These are phyloP conservation scores for Acacia melanoxylon DNA, from an alignment of 306 rosid genomes.

Conservation along the genomic window DNA sequence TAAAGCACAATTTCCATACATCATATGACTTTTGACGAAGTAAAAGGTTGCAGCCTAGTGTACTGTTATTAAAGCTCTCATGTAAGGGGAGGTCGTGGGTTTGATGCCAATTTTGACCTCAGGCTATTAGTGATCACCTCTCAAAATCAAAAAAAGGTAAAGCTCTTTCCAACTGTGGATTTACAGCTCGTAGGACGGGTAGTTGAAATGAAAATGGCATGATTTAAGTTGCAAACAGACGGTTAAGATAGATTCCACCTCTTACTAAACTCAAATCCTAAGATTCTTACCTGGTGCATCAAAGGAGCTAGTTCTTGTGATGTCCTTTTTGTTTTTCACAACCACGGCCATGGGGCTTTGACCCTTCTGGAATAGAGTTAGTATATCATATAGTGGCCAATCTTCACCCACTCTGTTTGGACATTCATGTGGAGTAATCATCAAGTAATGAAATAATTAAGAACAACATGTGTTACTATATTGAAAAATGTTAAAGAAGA, in stretches of 20 bases:
- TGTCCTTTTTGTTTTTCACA: conserved; percentile 37
- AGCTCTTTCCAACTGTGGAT: too few relatives aligned
- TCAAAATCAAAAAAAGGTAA: too few relatives aligned
- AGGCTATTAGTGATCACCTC: too few relatives aligned
- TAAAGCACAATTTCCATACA: not conserved
- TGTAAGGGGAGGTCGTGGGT: too few relatives aligned
- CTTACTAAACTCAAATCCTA: not conserved
- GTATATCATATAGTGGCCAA: conserved; percentile 75
- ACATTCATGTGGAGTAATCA: not conserved
- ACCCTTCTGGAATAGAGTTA: conserved; percentile 61
- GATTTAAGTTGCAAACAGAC: not conserved
- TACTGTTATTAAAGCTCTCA: too few relatives aligned
- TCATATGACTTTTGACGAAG: too few relatives aligned
- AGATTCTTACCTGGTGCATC: conserved; percentile 16
- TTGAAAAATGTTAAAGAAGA: not conserved
- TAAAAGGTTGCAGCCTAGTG: not conserved
- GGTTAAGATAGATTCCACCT: not conserved
- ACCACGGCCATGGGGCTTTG: conserved; percentile 57
- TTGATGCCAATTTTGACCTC: too few relatives aligned
- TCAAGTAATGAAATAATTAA: not conserved
- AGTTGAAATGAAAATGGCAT: too few relatives aligned
- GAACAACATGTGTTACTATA: not conserved
- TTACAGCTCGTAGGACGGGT: not conserved
- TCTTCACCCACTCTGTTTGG: conserved; percentile 54
- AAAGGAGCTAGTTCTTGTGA: conserved; percentile 25